Evolutionary conservation across 2,329 filamentous ascomycete genomes (phyloP), one percentile per base, ranked within the genome.

Genomic region (Aspergillus quadrilineatus): DNA sequence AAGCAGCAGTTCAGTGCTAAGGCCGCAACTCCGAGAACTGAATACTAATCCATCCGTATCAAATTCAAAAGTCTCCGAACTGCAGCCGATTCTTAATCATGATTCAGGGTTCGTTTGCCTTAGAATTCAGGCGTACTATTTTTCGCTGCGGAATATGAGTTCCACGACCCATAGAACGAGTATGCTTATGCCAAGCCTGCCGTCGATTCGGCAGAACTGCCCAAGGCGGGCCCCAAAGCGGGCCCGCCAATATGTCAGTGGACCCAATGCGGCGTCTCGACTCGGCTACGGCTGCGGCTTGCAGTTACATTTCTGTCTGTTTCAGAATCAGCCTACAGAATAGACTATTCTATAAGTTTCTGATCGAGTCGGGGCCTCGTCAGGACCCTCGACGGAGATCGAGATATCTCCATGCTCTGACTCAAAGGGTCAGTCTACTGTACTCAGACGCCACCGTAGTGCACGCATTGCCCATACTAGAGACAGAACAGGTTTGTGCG

Each of bases 21-120:
- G 12, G 9, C 34, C 34, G 34, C 34, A 37, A 37, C 34, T 37
- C 34, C 34, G 12, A 37, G 30, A 14, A 9, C 7, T 46, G 12
- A 50, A 48, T 32, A 22, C 22, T 22, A 55, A 55, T 42, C 53
- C 39, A 42, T 44, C 39, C 39, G 45, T 15, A 43, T 42, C 28
- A 48, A 39, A n/a, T 34, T 22, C 42, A 56, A 56, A 56, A 56
- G 54, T 56, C 54, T 51, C 54, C 54, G 54, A 56, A n/a, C 46
- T 15, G 22, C 29, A 39, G 6, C 7, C 15, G 46, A 49, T 37
- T 32, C 1, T 9, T 22, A 10, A 9, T 29, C 47, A 22, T 39
- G 47, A 50, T 28, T 50, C 47, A 49, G 22, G 22, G 22, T 39
- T 32, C 5, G 26, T 26, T 44, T 44, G 42, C 22, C 42, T 44